Conservation (phyloP, 2,329 filamentous ascomycete species). For the Diaporthe ampelina region DNA sequence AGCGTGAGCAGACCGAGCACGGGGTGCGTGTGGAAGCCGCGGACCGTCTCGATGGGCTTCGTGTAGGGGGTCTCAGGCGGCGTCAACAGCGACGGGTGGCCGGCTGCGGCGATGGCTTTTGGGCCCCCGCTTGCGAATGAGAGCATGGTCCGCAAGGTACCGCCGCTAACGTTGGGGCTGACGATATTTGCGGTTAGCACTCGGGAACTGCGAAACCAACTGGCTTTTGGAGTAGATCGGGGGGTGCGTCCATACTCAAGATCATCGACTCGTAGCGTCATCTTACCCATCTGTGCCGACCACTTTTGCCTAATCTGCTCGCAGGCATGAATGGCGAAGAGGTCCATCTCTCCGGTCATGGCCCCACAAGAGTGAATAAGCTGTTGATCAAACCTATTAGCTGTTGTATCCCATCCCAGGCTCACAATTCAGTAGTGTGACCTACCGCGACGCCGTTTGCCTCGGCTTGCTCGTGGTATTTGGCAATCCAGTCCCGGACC, state of each 20-base stretch:
- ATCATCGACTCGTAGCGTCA: not conserved
- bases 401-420: not conserved
- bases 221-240: not conserved
- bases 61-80: slow-evolving; percentile 20
- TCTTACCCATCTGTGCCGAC: slow-evolving; percentile 18
- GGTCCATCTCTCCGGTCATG: slow-evolving; percentile 25
- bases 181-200: not conserved
- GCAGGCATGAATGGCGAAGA: slow-evolving; percentile 9
- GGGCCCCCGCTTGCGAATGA: slow-evolving; percentile 25
- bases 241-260: slow-evolving; percentile 2
- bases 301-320: not conserved
- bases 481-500: slow-evolving; percentile 25
- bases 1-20: slow-evolving; percentile 35
- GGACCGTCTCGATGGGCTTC: slow-evolving; percentile 24
- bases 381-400: not conserved
- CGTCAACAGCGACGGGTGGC: slow-evolving; percentile 21
- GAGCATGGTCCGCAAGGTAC: slow-evolving; percentile 29
- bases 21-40: slow-evolving; percentile 34
- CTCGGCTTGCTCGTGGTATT: slow-evolving; percentile 20
- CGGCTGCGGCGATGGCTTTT: slow-evolving; percentile 28
- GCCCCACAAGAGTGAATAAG: slow-evolving; percentile 17
- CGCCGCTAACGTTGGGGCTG: slow-evolving; percentile 29
- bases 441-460: slow-evolving; percentile 22
- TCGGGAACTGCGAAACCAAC: not conserved
- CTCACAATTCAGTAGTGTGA: not conserved